Conservation (phyloP, 257 asterid species). For the Solanum lycopersicoides region DNA sequence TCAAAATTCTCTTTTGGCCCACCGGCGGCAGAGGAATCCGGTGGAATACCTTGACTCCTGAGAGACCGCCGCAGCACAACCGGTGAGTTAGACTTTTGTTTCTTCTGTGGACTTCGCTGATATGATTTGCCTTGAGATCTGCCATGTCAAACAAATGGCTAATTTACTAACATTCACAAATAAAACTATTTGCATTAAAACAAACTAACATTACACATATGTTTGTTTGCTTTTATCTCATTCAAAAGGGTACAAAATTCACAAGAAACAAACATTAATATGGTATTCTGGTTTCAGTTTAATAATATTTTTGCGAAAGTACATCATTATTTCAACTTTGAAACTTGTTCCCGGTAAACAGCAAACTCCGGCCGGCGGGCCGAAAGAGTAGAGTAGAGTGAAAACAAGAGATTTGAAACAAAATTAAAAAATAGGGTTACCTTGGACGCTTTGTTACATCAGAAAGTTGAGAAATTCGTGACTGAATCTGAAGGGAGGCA, state of each 20-base stretch:
- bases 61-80: conserved; percentile 78
- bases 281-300: background rate
- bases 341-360: background rate
- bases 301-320: background rate
- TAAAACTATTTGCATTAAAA: background rate
- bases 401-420: background rate
- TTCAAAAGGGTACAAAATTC: background rate
- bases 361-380: background rate
- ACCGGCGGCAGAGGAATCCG: conserved; percentile 52
- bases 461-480: conserved; percentile 42
- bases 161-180: background rate
- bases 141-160: conserved; percentile 1
- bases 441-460: conserved; percentile 43
- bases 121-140: conserved; percentile 52
- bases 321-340: too few species aligned
- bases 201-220: background rate
- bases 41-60: conserved; percentile 77
- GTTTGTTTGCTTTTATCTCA: background rate
- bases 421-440: background rate
- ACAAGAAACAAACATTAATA: background rate
- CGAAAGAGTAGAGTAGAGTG: background rate
- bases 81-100: conserved; percentile 43
- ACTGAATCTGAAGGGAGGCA: conserved; percentile 69
- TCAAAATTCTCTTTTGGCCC: conserved; percentile 48
- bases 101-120: conserved; percentile 51